Evolutionary conservation across 768 basidiomycete species (phyloP).

Genomic region (Hygrophoropsis aurantiaca): DNA sequence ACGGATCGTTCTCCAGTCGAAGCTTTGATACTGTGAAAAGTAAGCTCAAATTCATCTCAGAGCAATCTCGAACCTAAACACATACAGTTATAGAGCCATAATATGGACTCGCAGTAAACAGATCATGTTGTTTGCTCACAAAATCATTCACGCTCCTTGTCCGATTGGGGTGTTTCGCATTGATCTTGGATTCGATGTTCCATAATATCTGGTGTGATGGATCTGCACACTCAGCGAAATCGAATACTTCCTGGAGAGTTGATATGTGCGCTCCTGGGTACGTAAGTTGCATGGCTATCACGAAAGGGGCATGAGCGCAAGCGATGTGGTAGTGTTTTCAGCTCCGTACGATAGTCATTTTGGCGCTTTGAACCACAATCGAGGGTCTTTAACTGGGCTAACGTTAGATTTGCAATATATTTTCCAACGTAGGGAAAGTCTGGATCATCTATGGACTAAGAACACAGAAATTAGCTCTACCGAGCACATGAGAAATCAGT

Average conservation of each 20-base stretch:
- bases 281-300: constrained; percentile 56
- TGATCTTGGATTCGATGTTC: constrained; percentile 82
- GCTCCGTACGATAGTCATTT: constrained; percentile 51
- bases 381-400: constrained; percentile 76
- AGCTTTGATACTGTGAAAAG: constrained; percentile 69
- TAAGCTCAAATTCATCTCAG: too few species aligned
- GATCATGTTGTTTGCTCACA: constrained; percentile 57
- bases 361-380: constrained; percentile 77
- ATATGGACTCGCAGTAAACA: constrained; percentile 62
- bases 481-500: background rate
- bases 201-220: constrained; percentile 58
- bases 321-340: background rate
- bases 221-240: constrained; percentile 74
- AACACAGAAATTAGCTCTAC: constrained; percentile 5
- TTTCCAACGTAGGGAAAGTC: constrained; percentile 77
- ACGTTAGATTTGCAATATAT: constrained; percentile 70
- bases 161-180: constrained; percentile 49
- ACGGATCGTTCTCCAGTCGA: constrained; percentile 77
- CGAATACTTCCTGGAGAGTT: constrained; percentile 72
- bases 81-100: constrained; percentile 61
- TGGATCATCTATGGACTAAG: constrained; percentile 57
- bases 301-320: constrained; percentile 3
- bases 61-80: too few species aligned
- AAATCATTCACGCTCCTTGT: constrained; percentile 60
- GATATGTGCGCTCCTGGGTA: constrained; percentile 73